A percentile compares a stretch with the other conserved stretches of the same genome.
Evolutionary conservation across 495 filamentous ascomycete genomes (phyloP).

Genomic region (Chaetomium tenue): DNA sequence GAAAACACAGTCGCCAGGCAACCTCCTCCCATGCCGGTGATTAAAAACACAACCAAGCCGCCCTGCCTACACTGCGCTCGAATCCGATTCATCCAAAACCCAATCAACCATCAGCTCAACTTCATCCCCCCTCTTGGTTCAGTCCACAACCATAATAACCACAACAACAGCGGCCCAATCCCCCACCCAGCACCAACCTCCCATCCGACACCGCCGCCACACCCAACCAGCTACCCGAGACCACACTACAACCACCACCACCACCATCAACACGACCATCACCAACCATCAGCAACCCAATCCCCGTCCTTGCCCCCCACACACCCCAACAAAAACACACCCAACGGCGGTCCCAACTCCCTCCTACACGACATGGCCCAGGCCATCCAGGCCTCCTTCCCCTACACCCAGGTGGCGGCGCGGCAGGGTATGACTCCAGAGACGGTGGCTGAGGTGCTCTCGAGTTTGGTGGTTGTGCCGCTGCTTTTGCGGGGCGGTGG

Average conservation of each 20-base stretch:
- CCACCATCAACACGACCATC: too few relatives aligned
- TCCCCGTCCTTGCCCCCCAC: background rate
- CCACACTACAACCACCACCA: background rate
- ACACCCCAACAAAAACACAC: conserved; percentile 24
- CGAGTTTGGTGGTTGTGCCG: conserved; percentile 46
- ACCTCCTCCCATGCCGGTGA: background rate
- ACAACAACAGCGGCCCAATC: background rate
- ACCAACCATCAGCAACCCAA: background rate
- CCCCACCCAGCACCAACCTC: background rate
- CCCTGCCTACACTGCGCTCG: conserved; percentile 10
- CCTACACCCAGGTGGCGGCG: conserved; percentile 45
- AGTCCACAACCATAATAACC: too few relatives aligned
- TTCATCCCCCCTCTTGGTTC: too few relatives aligned
- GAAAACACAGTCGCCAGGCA: background rate
- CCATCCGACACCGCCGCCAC: background rate
- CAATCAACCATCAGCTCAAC: background rate
- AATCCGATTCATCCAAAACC: background rate
- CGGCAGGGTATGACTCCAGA: conserved; percentile 43
- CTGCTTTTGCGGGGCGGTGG: conserved; percentile 34
- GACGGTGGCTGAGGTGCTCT: conserved; percentile 48
- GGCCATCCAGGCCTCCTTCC: conserved; percentile 48
- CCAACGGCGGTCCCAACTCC: conserved; percentile 6
- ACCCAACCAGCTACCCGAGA: background rate
- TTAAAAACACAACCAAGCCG: background rate
- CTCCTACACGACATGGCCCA: conserved; percentile 51